Conservation (phyloP, 208 protist species). For the Naegleria fowleri region DNA sequence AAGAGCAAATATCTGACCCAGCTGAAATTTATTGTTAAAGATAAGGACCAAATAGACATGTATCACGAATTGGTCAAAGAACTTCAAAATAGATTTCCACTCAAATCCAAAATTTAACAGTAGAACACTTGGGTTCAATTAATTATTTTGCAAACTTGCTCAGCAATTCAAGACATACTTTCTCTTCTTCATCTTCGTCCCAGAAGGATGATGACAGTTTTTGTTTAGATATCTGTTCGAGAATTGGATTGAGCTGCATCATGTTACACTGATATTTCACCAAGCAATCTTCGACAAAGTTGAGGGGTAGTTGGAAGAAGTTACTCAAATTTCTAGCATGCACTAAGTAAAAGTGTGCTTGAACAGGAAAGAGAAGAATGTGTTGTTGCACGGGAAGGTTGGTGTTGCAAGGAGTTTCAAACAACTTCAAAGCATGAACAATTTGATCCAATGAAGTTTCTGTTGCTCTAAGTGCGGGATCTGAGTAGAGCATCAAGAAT, state of each 20-base stretch:
- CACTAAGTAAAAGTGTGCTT: background rate
- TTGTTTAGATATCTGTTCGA: background rate
- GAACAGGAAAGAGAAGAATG: background rate
- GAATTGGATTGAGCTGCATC: background rate
- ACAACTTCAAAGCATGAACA: background rate
- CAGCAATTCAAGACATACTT: background rate
- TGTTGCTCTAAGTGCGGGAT: background rate
- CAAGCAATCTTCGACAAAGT: background rate
- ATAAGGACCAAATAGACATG: background rate
- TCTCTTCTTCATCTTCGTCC: background rate
- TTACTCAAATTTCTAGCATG: background rate
- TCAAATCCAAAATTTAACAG: background rate
- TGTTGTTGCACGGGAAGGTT: background rate
- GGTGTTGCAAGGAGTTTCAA: background rate
- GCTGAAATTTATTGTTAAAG: background rate
- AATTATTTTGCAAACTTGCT: background rate
- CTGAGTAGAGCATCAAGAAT: background rate
- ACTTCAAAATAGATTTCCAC: background rate
- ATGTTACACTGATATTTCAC: background rate
- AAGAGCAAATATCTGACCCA: background rate
- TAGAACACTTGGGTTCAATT: too few relatives aligned
- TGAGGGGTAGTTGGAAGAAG: background rate
- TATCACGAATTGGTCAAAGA: background rate
- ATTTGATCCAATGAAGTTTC: background rate
- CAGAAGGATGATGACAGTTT: background rate